A percentile compares a stretch with the other conserved stretches of the same genome.
Evolutionary conservation across 164 flowering plant species (phyloP).

Genomic region (Chimonanthus salicifolius): DNA sequence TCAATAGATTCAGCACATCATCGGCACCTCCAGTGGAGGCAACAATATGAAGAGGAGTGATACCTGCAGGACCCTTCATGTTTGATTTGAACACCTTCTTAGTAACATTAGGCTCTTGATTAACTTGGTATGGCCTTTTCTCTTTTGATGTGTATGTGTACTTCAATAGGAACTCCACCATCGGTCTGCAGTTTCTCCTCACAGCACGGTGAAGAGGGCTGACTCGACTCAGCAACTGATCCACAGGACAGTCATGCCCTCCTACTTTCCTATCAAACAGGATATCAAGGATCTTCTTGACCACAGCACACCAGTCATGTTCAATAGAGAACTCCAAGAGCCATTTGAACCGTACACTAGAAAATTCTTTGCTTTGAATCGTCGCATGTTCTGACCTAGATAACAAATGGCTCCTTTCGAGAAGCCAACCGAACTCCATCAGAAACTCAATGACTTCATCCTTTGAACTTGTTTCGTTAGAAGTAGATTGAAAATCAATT

Average conservation of each 20-base stretch:
- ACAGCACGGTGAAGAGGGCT: constrained; percentile 67
- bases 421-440: constrained; percentile 84
- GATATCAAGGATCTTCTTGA: constrained; percentile 53
- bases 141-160: constrained; percentile 39
- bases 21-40: constrained; percentile 50
- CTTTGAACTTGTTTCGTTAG: constrained; percentile 21
- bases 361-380: constrained; percentile 28
- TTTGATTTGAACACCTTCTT: constrained; percentile 46
- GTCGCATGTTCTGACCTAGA: constrained; percentile 26
- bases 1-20: constrained; percentile 55
- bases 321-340: constrained; percentile 67
- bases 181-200: constrained; percentile 42
- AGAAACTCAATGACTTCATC: constrained; percentile 52
- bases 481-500: constrained; percentile 30
- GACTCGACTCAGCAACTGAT: constrained; percentile 41
- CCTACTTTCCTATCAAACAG: constrained; percentile 40
- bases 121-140: constrained; percentile 7
- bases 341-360: constrained; percentile 51
- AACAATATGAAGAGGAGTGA: constrained; percentile 82
- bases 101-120: not conserved
- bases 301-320: constrained; percentile 76
- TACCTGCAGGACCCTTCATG: constrained; percentile 50
- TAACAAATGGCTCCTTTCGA: constrained; percentile 43
- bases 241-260: constrained; percentile 32
- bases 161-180: constrained; percentile 59